Evolutionary conservation across 2,329 filamentous ascomycete species (phyloP).

Genomic region (Scytalidium sp.): DNA sequence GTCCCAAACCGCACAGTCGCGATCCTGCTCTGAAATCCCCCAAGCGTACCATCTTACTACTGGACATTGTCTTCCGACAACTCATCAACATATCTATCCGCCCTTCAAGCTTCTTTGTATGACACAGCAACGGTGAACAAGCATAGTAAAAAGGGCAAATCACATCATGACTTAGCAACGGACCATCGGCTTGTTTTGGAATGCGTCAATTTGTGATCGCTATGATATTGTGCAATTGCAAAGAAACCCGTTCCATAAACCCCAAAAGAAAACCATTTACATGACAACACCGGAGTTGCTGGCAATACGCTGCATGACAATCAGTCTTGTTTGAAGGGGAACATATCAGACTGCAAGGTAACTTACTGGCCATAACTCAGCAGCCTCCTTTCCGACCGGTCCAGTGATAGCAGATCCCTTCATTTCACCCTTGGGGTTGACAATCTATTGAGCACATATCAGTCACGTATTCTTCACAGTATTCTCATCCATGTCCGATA

Average conservation of each 20-base stretch:
- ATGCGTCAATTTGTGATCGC: conserved; percentile 13
- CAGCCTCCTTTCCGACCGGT: conserved; percentile 98
- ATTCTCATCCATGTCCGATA: not conserved
- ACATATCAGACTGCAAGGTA: conserved; percentile 3
- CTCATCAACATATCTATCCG: too few relatives aligned
- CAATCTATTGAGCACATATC: conserved; percentile 63
- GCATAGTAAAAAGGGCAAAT: not conserved
- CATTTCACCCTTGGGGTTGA: conserved; percentile 99
- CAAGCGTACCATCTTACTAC: too few relatives aligned
- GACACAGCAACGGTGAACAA: not conserved
- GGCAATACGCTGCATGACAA: conserved; percentile 79
- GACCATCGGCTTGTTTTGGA: not conserved
- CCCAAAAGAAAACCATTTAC: conserved; percentile 57
- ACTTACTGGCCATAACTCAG: conserved; percentile 97
- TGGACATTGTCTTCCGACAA: too few relatives aligned
- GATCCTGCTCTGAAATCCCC: too few relatives aligned
- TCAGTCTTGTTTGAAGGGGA: conserved; percentile 30
- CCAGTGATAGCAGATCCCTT: conserved; percentile 99
- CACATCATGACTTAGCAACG: not conserved
- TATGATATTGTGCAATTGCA: conserved; percentile 14
- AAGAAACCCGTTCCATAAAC: conserved; percentile 19
- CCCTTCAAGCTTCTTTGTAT: not conserved
- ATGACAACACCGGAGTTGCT: conserved; percentile 99
- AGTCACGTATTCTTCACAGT: conserved; percentile 25
- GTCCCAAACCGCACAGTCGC: too few relatives aligned